Base-by-base conservation (phyloP, 768 basidiomycete species). In the Dioszegia aurantiaca region DNA sequence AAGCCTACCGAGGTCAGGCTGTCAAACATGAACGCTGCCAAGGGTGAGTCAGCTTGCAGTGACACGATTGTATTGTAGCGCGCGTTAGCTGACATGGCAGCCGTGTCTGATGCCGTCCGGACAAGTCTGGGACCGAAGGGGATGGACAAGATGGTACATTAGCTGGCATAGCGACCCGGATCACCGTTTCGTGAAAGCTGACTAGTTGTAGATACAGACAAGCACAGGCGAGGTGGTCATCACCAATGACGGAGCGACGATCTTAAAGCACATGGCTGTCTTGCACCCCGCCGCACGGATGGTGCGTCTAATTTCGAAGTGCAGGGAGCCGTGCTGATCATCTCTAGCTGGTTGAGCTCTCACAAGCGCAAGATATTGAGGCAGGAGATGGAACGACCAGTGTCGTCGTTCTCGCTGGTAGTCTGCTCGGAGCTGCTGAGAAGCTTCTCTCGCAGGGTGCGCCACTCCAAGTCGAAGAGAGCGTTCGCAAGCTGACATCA, bases 161-260 rank as follows among this genome's bases (percentile, higher is more conserved):
- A 26, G 17, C 30, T 27, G 19, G 46, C 28, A 54, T 54, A 41
- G 33, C 5, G 19, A 4, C 61, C 8, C 45, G 23, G 12, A 17
- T 28, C 19, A 26, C 36, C 42, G 52, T 19, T 28, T 26, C 28
- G 37, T 24, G 6, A 9, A 28, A 54, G 56, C 52, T 59, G 53
- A 63, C 30, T 21, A 6, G 8, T 31, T 28, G 33, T 60, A 95
- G 94, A 97, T 97, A 73, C 90, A 92, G 84, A 95, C 92, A 5
- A 79, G 89, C 8, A 90, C 91, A 77, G 93, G 93, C 61, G 94
- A 99, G 77, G 90, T 94, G 17, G 88, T 98, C 68, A 89, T 99
- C 67, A 98, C 95, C 9, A 99, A 99, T 76, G 95, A 99, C 78
- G 95, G 95, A 19, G 95, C 95, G 6, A 99, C 95, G 11, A 99